These are phyloP conservation scores for Phalaenopsis equestris DNA, from an alignment of 106 monocot species.

Conservation along the genomic window DNA sequence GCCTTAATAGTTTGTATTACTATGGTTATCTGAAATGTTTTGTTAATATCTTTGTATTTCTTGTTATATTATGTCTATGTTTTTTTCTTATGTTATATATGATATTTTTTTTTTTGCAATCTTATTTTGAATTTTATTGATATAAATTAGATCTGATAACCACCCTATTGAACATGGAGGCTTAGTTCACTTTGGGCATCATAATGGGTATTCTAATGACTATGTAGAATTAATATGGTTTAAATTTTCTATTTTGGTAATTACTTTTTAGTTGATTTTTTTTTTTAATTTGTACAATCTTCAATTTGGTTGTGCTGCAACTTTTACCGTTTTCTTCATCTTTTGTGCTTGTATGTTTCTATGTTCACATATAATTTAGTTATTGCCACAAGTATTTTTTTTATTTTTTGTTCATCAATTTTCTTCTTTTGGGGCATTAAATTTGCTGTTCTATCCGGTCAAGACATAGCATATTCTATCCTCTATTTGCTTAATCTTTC, in stretches of 20 bases:
- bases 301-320: neutral
- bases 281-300: neutral
- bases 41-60: neutral
- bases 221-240: neutral
- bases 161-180: neutral
- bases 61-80: neutral
- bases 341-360: neutral
- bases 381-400: neutral
- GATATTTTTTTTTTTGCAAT: neutral
- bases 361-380: neutral
- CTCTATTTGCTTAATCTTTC: neutral
- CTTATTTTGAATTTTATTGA: neutral
- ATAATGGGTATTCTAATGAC: neutral
- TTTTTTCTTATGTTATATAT: neutral
- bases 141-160: neutral
- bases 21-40: neutral
- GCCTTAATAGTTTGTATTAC: neutral
- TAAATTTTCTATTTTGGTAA: neutral
- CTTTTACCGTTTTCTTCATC: neutral
- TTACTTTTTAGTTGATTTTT: neutral
- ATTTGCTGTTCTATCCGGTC: too few relatives aligned
- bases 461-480: neutral
- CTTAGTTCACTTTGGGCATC: neutral
- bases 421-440: neutral
- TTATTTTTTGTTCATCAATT: neutral